A percentile compares a stretch with the other conserved stretches of the same genome.
These are phyloP conservation scores for Bertia moriformis DNA, from an alignment of 2,329 filamentous ascomycete genomes.

Conservation along the genomic window DNA sequence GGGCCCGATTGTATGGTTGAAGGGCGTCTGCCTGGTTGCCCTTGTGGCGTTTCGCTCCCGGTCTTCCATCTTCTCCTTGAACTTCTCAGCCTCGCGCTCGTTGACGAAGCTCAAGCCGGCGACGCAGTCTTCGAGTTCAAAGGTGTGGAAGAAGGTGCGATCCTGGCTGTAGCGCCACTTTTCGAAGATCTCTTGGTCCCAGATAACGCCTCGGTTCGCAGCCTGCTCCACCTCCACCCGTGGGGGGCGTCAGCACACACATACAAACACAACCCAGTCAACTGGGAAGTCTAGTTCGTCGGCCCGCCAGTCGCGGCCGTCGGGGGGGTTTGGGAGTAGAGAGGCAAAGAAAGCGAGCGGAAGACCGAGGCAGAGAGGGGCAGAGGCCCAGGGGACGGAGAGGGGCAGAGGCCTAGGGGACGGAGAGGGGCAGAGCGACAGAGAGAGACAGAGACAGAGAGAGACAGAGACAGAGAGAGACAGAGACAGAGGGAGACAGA, in stretches of 20 bases:
- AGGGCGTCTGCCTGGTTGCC: conserved; percentile 66
- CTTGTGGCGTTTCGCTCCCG: conserved; percentile 91
- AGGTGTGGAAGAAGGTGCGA: conserved; percentile 92
- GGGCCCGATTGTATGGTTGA: conserved; percentile 27
- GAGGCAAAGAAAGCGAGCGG: conserved; percentile 8
- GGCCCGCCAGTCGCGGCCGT: too few relatives aligned
- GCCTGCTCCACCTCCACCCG: too few relatives aligned
- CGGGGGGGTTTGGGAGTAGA: neutral
- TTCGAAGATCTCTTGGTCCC: conserved; percentile 97
- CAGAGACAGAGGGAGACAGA: too few relatives aligned
- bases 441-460: too few relatives aligned
- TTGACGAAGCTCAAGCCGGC: conserved; percentile 85
- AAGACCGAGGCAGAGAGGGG: too few relatives aligned
- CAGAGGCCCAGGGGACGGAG: too few relatives aligned
- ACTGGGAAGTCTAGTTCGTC: too few relatives aligned
- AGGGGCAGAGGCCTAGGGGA: too few relatives aligned
- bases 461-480: too few relatives aligned
- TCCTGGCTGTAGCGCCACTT: conserved; percentile 92
- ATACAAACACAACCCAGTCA: too few relatives aligned
- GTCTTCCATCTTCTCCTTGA: conserved; percentile 95
- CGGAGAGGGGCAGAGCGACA: too few relatives aligned
- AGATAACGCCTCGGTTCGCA: conserved; percentile 70
- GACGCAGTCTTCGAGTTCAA: conserved; percentile 84
- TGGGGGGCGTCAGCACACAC: too few relatives aligned
- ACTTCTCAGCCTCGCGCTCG: conserved; percentile 93